These are phyloP conservation scores for Hypomyces rosellus DNA, from an alignment of 2,329 filamentous ascomycete genomes.

Conservation along the genomic window DNA sequence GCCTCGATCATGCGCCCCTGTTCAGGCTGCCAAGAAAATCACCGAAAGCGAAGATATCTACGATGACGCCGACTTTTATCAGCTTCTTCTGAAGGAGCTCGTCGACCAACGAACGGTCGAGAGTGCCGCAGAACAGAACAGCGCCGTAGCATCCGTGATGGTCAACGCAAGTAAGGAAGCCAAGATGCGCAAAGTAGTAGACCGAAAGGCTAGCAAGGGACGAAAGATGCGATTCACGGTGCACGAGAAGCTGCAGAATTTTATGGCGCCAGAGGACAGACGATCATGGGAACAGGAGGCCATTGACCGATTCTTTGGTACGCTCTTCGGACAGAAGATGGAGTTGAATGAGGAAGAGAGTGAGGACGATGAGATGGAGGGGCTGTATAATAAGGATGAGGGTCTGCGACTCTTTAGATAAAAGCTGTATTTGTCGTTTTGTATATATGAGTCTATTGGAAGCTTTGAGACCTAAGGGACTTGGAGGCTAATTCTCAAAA, in stretches of 20 bases:
- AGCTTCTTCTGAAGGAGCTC: slow-evolving; percentile 84
- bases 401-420: slow-evolving; percentile 47
- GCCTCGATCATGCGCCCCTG: slow-evolving; percentile 69
- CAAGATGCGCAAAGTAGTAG: slow-evolving; percentile 76
- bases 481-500: too few relatives aligned
- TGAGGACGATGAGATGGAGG: slow-evolving; percentile 45
- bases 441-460: neutral
- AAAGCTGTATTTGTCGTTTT: neutral
- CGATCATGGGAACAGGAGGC: slow-evolving; percentile 74
- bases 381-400: slow-evolving; percentile 47
- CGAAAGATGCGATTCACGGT: slow-evolving; percentile 90
- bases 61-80: slow-evolving; percentile 94
- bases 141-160: slow-evolving; percentile 47
- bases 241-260: slow-evolving; percentile 95
- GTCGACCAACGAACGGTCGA: slow-evolving; percentile 81
- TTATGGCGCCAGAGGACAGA: slow-evolving; percentile 88
- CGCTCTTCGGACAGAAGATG: slow-evolving; percentile 65
- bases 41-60: slow-evolving; percentile 62
- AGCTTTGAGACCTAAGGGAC: too few relatives aligned
- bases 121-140: slow-evolving; percentile 42
- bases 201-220: slow-evolving; percentile 92
- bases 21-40: slow-evolving; percentile 54
- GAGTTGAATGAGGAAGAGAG: slow-evolving; percentile 54
- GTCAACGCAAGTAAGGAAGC: slow-evolving; percentile 67
- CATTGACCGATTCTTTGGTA: slow-evolving; percentile 70